Evolutionary conservation across 257 asterid species (phyloP), one percentile per base, ranked within the genome.

Genomic region (Solanum sitiens): DNA sequence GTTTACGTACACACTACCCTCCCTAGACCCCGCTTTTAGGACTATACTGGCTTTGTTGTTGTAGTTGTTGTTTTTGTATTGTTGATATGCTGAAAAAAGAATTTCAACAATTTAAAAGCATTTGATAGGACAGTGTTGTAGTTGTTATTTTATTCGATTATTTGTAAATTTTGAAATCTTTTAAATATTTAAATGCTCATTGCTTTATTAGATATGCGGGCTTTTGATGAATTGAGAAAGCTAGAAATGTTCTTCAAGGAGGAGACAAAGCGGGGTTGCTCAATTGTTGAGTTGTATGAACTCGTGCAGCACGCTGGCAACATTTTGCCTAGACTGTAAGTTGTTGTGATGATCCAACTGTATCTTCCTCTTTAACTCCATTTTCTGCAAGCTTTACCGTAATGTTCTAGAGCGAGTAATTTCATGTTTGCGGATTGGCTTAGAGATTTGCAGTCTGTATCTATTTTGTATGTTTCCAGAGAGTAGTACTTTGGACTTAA

Each of bases 221-320:
- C 99, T 44, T 97, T 97, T 93, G 99, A 97, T 84, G 99, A 97
- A 87, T 88, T 97, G 94, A 94, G 99, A 95, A 97, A 92, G 92
- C 90, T 97, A 87, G 99, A 97, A 89, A 94, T 94, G 53, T 97
- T 95, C 88, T 96, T 97, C 92, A 95, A 90, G 94, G 99, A 96
- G 89, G 99, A 95, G 94, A 92, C 94, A 2, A 90, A 89, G 84
- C 98, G 97, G 1, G 99, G 99, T 44, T 97, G 95, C 94, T 97
- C 99, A 11, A 93, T 97, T 73, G 98, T 97, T 56, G 99, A 96
- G 94, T 94, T 97, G 83, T 97, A 97, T 83, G 99, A 97, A 93
- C 98, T 97, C 44, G 99, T 96, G 89, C 99, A 97, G 95, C 99
- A 97, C 16, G 99, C 99, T 30, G 99, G 99, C 90, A 97, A 97